Percentiles rank a stretch among this genome's conserved stretches.
These are phyloP conservation scores for Geotrichum ghanense DNA, from an alignment of 805 yeast genomes.

Conservation along the genomic window DNA sequence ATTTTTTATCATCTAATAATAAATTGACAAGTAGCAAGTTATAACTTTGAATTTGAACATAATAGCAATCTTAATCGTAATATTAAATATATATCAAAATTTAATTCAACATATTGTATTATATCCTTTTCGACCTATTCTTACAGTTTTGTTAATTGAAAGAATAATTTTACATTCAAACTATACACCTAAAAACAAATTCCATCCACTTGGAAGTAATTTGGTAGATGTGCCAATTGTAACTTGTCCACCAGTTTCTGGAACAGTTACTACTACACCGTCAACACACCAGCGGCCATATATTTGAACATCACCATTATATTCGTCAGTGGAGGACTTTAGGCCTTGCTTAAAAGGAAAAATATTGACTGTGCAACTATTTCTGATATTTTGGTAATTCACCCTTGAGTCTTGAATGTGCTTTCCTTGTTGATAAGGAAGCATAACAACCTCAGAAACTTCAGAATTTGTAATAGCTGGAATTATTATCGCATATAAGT, in stretches of 20 bases:
- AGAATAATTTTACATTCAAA: too few relatives aligned
- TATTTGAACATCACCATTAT: slow-evolving; percentile 22
- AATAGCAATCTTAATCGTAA: too few relatives aligned
- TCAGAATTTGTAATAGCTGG: slow-evolving; percentile 22
- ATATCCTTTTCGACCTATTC: too few relatives aligned
- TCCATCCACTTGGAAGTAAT: slow-evolving; percentile 20
- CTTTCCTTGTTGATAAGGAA: slow-evolving; percentile 44
- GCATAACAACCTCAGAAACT: slow-evolving; percentile 43
- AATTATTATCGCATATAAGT: slow-evolving; percentile 39
- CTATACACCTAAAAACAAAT: slow-evolving; percentile 9
- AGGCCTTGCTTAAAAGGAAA: too few relatives aligned
- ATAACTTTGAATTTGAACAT: too few relatives aligned
- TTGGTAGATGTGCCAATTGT: slow-evolving; percentile 13
- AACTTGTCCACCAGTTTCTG: slow-evolving; percentile 15
- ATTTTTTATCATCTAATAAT: too few relatives aligned
- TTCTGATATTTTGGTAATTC: slow-evolving; percentile 28
- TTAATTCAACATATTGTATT: too few relatives aligned
- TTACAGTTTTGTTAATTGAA: too few relatives aligned
- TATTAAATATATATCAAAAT: too few relatives aligned
- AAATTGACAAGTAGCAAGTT: too few relatives aligned
- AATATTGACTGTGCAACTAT: slow-evolving; percentile 6
- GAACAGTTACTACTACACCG: slow-evolving; percentile 38
- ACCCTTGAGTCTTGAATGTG: slow-evolving; percentile 43
- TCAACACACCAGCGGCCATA: slow-evolving; percentile 55
- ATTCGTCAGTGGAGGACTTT: slow-evolving; percentile 22